Conservation (phyloP, 78 protist species). For the Dictyostelium intermedium region DNA sequence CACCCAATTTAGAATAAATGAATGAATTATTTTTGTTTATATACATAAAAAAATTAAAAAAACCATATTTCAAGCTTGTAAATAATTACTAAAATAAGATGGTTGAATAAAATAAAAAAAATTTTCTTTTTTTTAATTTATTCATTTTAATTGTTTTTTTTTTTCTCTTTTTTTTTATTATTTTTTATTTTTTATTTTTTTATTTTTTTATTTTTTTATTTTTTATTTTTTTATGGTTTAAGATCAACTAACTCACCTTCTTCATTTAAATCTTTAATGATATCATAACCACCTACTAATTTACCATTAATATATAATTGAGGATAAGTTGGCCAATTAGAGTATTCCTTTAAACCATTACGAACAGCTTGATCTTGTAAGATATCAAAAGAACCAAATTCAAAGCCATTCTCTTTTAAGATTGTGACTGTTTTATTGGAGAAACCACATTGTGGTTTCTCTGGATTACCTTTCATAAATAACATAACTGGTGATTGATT, state of each 20-base stretch:
- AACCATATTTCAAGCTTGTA: background rate
- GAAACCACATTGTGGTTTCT: constrained; percentile 95
- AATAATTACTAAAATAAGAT: no score
- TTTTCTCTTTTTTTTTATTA: background rate
- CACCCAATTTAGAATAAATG: background rate
- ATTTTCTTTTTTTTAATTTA: background rate
- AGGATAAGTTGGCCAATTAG: constrained; percentile 94
- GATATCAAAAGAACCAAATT: constrained; percentile 86
- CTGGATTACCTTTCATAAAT: constrained; percentile 94
- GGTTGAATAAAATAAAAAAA: background rate
- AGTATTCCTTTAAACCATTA: constrained; percentile 77
- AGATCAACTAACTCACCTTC: constrained; percentile 69
- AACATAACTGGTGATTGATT: constrained; percentile 80
- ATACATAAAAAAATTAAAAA: background rate
- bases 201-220: background rate
- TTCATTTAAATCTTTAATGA: constrained; percentile 79
- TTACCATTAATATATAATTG: constrained; percentile 91
- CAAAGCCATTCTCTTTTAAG: constrained; percentile 63
- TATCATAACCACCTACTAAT: constrained; percentile 94
- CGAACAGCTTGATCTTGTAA: constrained; percentile 88
- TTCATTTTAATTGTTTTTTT: background rate
- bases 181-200: background rate
- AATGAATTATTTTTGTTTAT: no score
- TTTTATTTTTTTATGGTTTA: constrained; percentile 24
- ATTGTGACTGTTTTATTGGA: constrained; percentile 81